Conservation (phyloP, 805 yeast genomes). For the Huiozyma naganishii region DNA sequence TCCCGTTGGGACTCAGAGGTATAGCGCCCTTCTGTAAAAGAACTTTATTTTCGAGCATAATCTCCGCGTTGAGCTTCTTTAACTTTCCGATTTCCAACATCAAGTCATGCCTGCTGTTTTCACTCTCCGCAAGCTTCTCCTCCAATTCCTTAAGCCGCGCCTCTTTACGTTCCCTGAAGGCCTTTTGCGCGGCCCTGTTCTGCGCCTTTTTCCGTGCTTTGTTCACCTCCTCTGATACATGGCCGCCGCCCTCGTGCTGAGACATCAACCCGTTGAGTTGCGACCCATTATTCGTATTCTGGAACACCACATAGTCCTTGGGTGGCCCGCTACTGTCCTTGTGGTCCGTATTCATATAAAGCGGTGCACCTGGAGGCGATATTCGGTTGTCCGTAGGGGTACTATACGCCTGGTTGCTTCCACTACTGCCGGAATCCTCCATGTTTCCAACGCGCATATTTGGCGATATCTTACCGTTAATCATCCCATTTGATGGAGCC, state of each 20-base stretch:
- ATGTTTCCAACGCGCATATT: too few relatives aligned
- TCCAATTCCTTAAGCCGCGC: slow-evolving; percentile 59
- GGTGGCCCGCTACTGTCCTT: too few relatives aligned
- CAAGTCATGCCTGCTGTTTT: slow-evolving; percentile 40
- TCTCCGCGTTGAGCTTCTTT: slow-evolving; percentile 43
- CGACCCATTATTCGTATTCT: neutral
- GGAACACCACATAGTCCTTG: neutral
- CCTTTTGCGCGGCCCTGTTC: slow-evolving; percentile 78
- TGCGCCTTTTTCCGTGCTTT: slow-evolving; percentile 59
- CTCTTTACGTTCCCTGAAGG: slow-evolving; percentile 75
- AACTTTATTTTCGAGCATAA: slow-evolving; percentile 57
- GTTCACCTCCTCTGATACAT: slow-evolving; percentile 27
- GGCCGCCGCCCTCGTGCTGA: neutral
- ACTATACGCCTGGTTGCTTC: too few relatives aligned
- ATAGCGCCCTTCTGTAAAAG: slow-evolving; percentile 21
- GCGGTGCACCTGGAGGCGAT: too few relatives aligned
- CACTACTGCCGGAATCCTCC: too few relatives aligned
- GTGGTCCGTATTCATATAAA: too few relatives aligned
- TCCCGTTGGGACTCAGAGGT: neutral
- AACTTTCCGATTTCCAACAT: slow-evolving; percentile 39
- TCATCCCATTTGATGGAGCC: too few relatives aligned
- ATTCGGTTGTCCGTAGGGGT: too few relatives aligned
- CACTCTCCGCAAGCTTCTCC: slow-evolving; percentile 45
- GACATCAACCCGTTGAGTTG: neutral
- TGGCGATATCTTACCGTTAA: too few relatives aligned